Conservation (phyloP, 371 early-diverging fungal genomes). For the Saksenaea vasiformis region DNA sequence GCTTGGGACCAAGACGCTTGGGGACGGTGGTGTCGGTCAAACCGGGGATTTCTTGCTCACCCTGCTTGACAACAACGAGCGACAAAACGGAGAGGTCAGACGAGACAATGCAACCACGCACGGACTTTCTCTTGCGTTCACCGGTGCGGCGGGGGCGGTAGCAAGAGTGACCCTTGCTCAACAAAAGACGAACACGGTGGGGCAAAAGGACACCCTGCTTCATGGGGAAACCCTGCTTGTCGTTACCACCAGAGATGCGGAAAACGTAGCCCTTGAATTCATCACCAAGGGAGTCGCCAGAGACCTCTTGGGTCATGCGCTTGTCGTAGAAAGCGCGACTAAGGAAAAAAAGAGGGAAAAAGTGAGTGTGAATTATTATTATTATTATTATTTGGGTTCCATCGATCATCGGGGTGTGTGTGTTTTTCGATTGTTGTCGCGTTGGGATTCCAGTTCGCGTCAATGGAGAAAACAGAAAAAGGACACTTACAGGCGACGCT, state of each 20-base stretch:
- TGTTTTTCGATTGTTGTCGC: not conserved
- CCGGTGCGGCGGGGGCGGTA: slow-evolving; percentile 98
- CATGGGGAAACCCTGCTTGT: slow-evolving; percentile 99
- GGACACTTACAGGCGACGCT: slow-evolving; percentile 80
- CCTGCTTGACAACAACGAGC: slow-evolving; percentile 95
- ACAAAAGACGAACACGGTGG: slow-evolving; percentile 93
- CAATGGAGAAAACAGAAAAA: too few relatives aligned
- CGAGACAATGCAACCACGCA: slow-evolving; percentile 99
- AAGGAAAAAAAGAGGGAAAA: slow-evolving; percentile 11
- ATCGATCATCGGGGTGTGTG: not conserved
- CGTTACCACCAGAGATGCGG: slow-evolving; percentile 99
- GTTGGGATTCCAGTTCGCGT: not conserved
- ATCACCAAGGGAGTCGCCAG: slow-evolving; percentile 95
- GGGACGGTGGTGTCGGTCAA: slow-evolving; percentile 94
- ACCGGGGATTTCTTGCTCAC: slow-evolving; percentile 94
- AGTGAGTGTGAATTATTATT: not conserved
- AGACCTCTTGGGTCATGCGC: slow-evolving; percentile 95
- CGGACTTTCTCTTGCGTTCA: slow-evolving; percentile 99
- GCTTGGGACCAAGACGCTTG: slow-evolving; percentile 98
- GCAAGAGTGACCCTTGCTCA: slow-evolving; percentile 98
- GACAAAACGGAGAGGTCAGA: slow-evolving; percentile 95
- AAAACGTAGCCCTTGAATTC: slow-evolving; percentile 99
- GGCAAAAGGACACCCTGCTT: slow-evolving; percentile 96
- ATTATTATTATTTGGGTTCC: not conserved
- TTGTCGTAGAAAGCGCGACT: slow-evolving; percentile 98